phyloP scores from a whole-genome alignment of 306 rosid species.

The Cucumis cinereus region DNA sequence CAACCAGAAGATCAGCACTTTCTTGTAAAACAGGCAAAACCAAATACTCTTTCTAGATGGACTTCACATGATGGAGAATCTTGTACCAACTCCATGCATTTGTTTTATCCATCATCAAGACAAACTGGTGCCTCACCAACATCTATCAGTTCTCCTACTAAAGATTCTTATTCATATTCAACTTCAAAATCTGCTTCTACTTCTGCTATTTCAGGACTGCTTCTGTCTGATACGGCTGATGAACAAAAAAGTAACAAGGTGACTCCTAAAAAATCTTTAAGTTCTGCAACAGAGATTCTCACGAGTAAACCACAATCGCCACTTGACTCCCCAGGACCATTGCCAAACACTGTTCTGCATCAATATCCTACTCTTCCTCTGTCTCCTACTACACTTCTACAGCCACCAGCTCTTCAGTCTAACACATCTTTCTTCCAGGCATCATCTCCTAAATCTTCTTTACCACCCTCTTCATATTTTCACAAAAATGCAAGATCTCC shows the following conservation, averaged over 20 bases:
- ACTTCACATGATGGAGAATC: constrained; percentile 75
- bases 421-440: neutral
- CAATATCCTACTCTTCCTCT: constrained; percentile 13
- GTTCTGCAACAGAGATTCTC: constrained; percentile 27
- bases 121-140: constrained; percentile 58
- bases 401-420: neutral
- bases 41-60: constrained; percentile 67
- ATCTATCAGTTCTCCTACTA: constrained; percentile 25
- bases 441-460: neutral
- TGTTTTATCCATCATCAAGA: constrained; percentile 70
- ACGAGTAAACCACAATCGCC: constrained; percentile 23
- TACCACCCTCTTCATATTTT: neutral
- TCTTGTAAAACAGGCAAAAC: constrained; percentile 55
- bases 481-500: constrained; percentile 11
- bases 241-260: constrained; percentile 32
- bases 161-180: constrained; percentile 40
- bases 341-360: constrained; percentile 5
- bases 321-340: constrained; percentile 10
- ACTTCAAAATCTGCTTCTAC: constrained; percentile 36
- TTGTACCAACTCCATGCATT: constrained; percentile 61
- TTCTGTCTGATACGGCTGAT: constrained; percentile 25
- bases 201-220: constrained; percentile 17
- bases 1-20: constrained; percentile 50
- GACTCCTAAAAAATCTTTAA: constrained; percentile 36
- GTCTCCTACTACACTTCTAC: constrained; percentile 24